These are phyloP conservation scores for Kodamaea sp. DNA, from an alignment of 1,139 yeast genomes.

Conservation along the genomic window DNA sequence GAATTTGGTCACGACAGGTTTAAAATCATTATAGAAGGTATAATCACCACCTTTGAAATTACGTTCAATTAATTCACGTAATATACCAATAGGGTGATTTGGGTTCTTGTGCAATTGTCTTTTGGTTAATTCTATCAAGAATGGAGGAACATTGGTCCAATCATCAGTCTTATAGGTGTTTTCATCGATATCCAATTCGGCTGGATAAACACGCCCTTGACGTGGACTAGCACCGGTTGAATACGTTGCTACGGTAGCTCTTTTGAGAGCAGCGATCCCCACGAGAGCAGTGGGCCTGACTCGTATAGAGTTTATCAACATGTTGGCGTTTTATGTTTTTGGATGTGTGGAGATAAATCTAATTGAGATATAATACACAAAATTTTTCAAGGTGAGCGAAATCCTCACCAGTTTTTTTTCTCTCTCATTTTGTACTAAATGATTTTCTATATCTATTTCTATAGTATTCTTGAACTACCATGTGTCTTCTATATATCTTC, in stretches of 20 bases:
- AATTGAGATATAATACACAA: too few species aligned
- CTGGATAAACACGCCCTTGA: constrained; percentile 17
- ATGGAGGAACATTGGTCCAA: constrained; percentile 83
- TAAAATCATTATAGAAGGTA: constrained; percentile 75
- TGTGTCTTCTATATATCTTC: constrained; percentile 83
- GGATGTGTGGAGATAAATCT: too few species aligned
- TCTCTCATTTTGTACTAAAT: not conserved
- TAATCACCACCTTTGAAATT: constrained; percentile 65
- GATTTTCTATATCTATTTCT: not conserved
- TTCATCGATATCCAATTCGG: constrained; percentile 45
- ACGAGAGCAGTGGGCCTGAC: too few species aligned
- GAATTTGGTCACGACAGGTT: constrained; percentile 75
- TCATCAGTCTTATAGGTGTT: constrained; percentile 59
- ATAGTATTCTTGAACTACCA: constrained; percentile 50
- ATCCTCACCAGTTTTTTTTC: too few species aligned
- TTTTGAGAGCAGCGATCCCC: too few species aligned
- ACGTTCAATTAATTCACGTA: constrained; percentile 67
- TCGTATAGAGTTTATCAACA: too few species aligned
- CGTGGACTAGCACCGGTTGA: too few species aligned
- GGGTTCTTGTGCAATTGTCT: constrained; percentile 71
- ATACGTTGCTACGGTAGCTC: too few species aligned
- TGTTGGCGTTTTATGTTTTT: too few species aligned
- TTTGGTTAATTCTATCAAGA: constrained; percentile 65
- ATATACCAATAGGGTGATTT: constrained; percentile 85
- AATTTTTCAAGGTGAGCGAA: too few species aligned